Base-by-base conservation (phyloP, 2,329 filamentous ascomycete genomes). In the Aspergillus chevalieri region DNA sequence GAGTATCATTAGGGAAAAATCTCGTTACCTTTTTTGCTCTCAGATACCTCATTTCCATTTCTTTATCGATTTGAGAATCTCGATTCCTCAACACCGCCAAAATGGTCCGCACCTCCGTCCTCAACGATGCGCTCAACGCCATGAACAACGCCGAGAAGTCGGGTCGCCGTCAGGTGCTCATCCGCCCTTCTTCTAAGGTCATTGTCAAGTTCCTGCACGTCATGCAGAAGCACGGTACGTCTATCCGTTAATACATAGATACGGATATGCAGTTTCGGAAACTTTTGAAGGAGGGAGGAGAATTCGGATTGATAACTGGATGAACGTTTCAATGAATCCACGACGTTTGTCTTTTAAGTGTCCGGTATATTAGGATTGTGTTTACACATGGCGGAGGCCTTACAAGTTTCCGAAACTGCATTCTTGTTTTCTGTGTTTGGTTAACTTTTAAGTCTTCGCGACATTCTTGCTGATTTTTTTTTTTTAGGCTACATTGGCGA, bases 71-170 rank as follows among this genome's bases (percentile, higher is more conserved):
- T 73, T 76, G 74, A 77, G 74, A 77, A 77, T 77, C 74, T 77
- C 64, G 60, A 61, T 41, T 41, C 17, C 19, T 12, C 38, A 21
- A 41, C 22, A 80, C 81, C 83, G 84, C 74, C 84, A 96, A 87
- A 74, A 98, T 98, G 92, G 91, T 96, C 79, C 90, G 89, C 82
- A 97, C 93, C 71, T 95, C 90, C 76, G 93, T 97, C 72, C 91
- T 98, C 78, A 94, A 97, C 84, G 93, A 98, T 86, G 90, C 89
- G 74, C 87, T 96, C 71, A 95, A 95, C 77, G 82, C 85, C 82
- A 97, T 98, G 87, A 98, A 98, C 90, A 98, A 98, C 78, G 93
- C 93, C 83, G 94, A 98, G 85, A 97, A 98, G 87, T 82, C 88
- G 68, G 93, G 93, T 81, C 97, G 97, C 87, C 91, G 93, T 73